A percentile compares a stretch with the other conserved stretches of the same genome.
Evolutionary conservation across 345 rosid species (phyloP).

Genomic region (Eucalyptus polybractea): DNA sequence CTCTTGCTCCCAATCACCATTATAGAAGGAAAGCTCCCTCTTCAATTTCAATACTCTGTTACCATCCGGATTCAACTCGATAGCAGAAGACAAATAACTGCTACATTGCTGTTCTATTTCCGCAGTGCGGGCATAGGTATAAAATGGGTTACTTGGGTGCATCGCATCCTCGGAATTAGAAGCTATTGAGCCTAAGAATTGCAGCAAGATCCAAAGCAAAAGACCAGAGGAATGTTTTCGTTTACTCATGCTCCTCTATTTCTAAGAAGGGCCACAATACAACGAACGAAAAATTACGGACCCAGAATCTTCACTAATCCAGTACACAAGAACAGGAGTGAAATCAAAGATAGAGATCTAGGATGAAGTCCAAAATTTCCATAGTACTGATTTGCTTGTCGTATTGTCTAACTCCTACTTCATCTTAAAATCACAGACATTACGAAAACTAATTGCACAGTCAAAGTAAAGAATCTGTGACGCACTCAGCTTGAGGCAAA

Average conservation of each 20-base stretch:
- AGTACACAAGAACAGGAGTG: background rate
- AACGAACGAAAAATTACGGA: background rate
- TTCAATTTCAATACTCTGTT: background rate
- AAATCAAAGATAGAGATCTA: background rate
- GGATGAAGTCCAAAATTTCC: background rate
- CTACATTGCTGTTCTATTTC: background rate
- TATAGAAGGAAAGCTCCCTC: background rate
- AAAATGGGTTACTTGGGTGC: background rate
- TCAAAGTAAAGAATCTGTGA: background rate
- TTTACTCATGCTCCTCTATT: background rate
- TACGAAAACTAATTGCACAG: background rate
- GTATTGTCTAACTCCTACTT: background rate
- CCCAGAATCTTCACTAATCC: background rate
- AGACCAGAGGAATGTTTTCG: background rate
- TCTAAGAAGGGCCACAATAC: background rate
- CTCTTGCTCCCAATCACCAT: slow-evolving; percentile 10
- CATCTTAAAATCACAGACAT: background rate
- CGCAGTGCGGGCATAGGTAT: background rate
- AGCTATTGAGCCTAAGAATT: background rate
- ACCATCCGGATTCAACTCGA: background rate
- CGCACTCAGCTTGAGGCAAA: background rate
- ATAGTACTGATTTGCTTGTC: background rate
- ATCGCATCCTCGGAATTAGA: background rate
- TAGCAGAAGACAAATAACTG: background rate
- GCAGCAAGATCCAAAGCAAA: background rate